Evolutionary conservation across 2,329 filamentous ascomycete species (phyloP).

Genomic region (Ceratocystiopsis sp.): DNA sequence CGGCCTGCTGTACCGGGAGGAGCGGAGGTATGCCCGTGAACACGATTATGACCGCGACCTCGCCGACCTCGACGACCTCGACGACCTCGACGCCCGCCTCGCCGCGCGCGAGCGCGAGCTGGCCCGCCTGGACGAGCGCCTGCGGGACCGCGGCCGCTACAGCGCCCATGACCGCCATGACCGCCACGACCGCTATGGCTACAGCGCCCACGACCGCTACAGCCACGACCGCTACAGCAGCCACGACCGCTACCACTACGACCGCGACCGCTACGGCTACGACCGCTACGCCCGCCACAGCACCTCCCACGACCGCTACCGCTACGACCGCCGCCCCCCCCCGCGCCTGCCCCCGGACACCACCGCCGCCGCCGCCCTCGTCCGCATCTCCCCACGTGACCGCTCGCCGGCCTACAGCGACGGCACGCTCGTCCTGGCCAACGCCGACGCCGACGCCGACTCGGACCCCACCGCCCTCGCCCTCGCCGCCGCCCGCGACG

Average conservation of each 20-base stretch:
- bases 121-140: too few species aligned
- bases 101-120: too few species aligned
- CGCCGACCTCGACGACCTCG: too few species aligned
- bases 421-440: neutral
- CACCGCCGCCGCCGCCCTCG: conserved; percentile 3
- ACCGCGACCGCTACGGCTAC: too few species aligned
- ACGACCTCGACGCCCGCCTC: too few species aligned
- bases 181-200: too few species aligned
- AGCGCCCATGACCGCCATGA: neutral
- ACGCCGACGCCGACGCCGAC: conserved; percentile 5
- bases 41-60: too few species aligned
- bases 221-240: neutral
- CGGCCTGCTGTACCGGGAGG: too few species aligned
- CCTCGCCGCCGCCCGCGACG: neutral
- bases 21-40: too few species aligned
- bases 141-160: too few species aligned
- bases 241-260: conserved; percentile 1
- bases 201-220: neutral
- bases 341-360: neutral
- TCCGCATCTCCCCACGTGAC: neutral
- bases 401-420: too few species aligned
- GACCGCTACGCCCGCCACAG: too few species aligned
- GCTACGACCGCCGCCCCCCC: neutral
- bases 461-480: neutral
- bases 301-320: neutral